Evolutionary conservation across 2,329 filamentous ascomycete species (phyloP), one percentile per base, ranked within the genome.

Genomic region (Fusarium verrucosum): DNA sequence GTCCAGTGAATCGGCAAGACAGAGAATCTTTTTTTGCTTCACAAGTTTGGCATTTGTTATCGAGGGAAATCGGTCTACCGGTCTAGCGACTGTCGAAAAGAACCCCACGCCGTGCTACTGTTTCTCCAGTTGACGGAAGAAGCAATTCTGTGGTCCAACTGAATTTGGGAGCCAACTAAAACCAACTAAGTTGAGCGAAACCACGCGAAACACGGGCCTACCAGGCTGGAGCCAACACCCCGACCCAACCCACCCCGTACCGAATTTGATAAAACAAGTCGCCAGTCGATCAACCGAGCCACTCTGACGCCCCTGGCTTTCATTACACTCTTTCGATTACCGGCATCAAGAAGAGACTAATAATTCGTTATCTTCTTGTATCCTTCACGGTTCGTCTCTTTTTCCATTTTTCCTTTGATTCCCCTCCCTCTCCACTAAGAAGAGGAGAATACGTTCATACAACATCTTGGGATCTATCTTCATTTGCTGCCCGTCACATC

Each of bases 201-300:
- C 62, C 55, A 66, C 57, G 57, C 62, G 62, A 70, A 70, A 70
- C 68, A 51, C 68, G 68, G 68, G 58, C 68, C 62, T 69, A 62
- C 67, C 67, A 64, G 69, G 52, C 55, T 58, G 42, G 55, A 58
- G 50, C 65, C 61, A 69, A 68, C 56, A 58, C 43, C 52, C 41
- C 55, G 49, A 50, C 59, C 50, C 45, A 50, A 52, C 37, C 37
- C 52, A 59, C 57, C 54, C 54, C 56, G 44, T 58, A 51, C 61
- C 55, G 50, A 55, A 70, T 50, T 62, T 66, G 46, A 53, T 62
- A 66, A 59, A 62, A 55, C 49, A 58, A 65, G 63, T 62, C 63
- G 61, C 63, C 62, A 70, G 67, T 66, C 62, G 65, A 70, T 64
- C 62, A 49, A 46, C 62, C 50, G 58, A 70, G 60, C 58, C 68